phyloP scores from a whole-genome alignment of 805 yeast genomes.

The Starmerella stigmatis region DNA sequence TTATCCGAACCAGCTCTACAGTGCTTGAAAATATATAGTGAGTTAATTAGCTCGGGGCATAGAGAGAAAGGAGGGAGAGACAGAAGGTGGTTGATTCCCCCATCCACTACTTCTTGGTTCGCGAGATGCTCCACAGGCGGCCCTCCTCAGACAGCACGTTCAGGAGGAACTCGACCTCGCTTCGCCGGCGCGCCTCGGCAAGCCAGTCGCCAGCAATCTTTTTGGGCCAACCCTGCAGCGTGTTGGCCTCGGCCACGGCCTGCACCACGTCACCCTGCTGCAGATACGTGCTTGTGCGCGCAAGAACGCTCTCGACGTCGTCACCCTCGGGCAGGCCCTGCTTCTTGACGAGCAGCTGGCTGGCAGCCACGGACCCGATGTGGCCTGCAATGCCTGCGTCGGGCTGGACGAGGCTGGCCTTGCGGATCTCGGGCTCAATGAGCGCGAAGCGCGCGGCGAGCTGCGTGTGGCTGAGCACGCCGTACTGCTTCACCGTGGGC shows the following conservation, averaged over 20 bases:
- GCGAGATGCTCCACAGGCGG: conserved; percentile 21
- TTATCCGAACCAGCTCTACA: no score
- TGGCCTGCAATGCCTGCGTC: conserved; percentile 94
- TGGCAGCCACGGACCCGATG: conserved; percentile 64
- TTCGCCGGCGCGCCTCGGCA: conserved; percentile 72
- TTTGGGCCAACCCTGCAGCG: conserved; percentile 87
- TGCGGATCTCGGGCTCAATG: conserved; percentile 74
- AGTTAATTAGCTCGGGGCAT: no score
- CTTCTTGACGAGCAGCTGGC: conserved; percentile 65
- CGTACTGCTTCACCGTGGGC: conserved; percentile 36
- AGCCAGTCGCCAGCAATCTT: conserved; percentile 88
- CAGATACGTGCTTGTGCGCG: conserved; percentile 69
- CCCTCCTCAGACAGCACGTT: conserved; percentile 36
- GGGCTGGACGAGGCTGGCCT: conserved; percentile 82
- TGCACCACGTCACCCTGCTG: conserved; percentile 65
- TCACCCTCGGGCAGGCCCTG: conserved; percentile 68
- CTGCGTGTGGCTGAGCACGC: conserved; percentile 69
- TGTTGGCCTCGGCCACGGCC: conserved; percentile 87
- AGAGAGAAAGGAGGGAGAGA: no score
- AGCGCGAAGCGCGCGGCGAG: conserved; percentile 68
- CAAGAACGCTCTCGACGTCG: conserved; percentile 81
- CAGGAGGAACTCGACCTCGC: conserved; percentile 76
- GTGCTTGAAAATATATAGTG: no score
- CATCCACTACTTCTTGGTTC: conserved; percentile 7
- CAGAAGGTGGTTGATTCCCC: no score